phyloP scores from a whole-genome alignment of 768 basidiomycete species.

The Boletus rufocinnamomeus region DNA sequence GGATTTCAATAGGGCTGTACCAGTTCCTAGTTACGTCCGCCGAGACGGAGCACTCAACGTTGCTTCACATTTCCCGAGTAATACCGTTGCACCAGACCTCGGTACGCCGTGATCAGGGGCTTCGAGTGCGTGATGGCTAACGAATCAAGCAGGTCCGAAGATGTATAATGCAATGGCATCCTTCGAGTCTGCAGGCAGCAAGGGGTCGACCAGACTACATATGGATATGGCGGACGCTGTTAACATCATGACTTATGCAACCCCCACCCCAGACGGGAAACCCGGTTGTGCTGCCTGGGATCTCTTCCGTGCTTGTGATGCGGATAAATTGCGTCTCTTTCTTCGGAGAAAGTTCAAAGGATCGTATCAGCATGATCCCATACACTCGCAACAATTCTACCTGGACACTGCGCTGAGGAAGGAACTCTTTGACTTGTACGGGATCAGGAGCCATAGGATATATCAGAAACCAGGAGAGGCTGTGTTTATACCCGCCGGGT shows the following conservation, averaged over 20 bases:
- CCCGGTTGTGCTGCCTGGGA: constrained; percentile 92
- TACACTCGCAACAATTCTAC: constrained; percentile 89
- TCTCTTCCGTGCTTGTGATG: constrained; percentile 80
- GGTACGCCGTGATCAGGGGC: constrained; percentile 44
- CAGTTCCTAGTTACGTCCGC: constrained; percentile 87
- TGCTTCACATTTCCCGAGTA: constrained; percentile 84
- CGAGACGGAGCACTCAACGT: constrained; percentile 89
- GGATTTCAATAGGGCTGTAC: constrained; percentile 82
- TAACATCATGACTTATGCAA: constrained; percentile 85
- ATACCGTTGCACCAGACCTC: constrained; percentile 77
- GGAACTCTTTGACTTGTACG: constrained; percentile 64
- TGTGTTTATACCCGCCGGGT: constrained; percentile 94
- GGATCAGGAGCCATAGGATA: constrained; percentile 78
- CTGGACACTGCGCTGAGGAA: constrained; percentile 68
- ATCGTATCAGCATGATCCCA: constrained; percentile 71
- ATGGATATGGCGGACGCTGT: constrained; percentile 96
- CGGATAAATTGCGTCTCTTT: constrained; percentile 74
- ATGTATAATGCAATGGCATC: constrained; percentile 93
- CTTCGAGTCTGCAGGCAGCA: constrained; percentile 61
- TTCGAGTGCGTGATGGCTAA: constrained; percentile 6
- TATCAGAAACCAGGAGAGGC: constrained; percentile 93
- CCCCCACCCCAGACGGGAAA: constrained; percentile 52
- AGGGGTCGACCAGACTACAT: constrained; percentile 86
- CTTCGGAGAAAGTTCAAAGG: constrained; percentile 63
- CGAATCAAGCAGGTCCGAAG: constrained; percentile 67